These are phyloP conservation scores for Leavenworthia alabamica DNA, from an alignment of 345 rosid genomes.

Conservation along the genomic window DNA sequence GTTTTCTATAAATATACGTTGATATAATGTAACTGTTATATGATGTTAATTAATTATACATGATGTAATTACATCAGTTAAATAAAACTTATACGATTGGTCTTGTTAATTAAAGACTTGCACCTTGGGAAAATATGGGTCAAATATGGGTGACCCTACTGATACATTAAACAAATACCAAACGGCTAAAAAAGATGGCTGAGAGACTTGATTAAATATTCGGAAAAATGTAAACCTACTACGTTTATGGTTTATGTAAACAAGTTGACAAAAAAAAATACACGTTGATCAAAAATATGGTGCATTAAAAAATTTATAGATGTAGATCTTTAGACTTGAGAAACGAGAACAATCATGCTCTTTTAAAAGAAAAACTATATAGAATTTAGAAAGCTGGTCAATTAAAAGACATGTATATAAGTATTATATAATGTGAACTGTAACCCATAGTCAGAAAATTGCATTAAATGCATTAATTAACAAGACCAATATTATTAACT, in stretches of 20 bases:
- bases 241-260: too few species aligned
- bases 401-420: background rate
- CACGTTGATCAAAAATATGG: conserved; percentile 6
- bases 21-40: background rate
- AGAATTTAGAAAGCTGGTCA: conserved; percentile 1
- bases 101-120: too few species aligned
- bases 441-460: too few species aligned
- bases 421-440: background rate
- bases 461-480: too few species aligned
- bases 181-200: background rate
- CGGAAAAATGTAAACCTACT: background rate
- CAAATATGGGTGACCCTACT: too few species aligned
- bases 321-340: background rate
- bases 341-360: background rate
- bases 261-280: background rate
- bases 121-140: too few species aligned
- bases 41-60: background rate
- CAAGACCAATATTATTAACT: too few species aligned
- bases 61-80: too few species aligned
- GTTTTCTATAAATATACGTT: background rate
- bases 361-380: background rate
- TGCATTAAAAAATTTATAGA: background rate
- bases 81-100: too few species aligned
- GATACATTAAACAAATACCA: background rate
- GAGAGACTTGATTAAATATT: background rate